These are phyloP conservation scores for Sporisorium graminicola DNA, from an alignment of 1,284 basidiomycete species.

Conservation along the genomic window DNA sequence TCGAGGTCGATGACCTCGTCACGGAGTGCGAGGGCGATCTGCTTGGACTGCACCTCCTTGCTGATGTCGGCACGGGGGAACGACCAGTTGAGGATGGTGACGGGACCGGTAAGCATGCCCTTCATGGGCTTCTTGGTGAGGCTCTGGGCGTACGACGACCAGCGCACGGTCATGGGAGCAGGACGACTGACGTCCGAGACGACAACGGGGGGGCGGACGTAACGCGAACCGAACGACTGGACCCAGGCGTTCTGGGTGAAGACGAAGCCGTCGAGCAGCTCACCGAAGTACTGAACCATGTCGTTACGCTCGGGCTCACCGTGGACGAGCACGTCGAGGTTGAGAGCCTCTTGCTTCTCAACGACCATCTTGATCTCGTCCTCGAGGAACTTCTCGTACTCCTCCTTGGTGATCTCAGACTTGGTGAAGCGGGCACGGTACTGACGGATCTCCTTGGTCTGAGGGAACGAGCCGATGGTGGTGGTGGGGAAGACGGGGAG, in stretches of 20 bases:
- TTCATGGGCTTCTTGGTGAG: constrained; percentile 96
- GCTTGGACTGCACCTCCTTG: constrained; percentile 96
- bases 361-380: constrained; percentile 96
- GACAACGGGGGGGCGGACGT: constrained; percentile 98
- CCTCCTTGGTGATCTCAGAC: constrained; percentile 84
- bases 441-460: constrained; percentile 93
- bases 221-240: constrained; percentile 89
- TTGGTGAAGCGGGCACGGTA: constrained; percentile 77
- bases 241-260: constrained; percentile 99
- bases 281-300: constrained; percentile 99
- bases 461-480: constrained; percentile 93
- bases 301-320: constrained; percentile 99
- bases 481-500: constrained; percentile 99
- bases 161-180: constrained; percentile 93
- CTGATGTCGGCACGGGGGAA: constrained; percentile 99
- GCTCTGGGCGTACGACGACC: constrained; percentile 97
- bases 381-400: constrained; percentile 99
- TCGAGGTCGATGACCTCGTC: constrained; percentile 99
- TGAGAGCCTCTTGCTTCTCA: constrained; percentile 94
- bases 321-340: constrained; percentile 97
- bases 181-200: constrained; percentile 98
- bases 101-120: constrained; percentile 90
- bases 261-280: constrained; percentile 93
- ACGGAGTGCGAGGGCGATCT: constrained; percentile 96
- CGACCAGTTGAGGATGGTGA: constrained; percentile 96